A percentile compares a stretch with the other conserved stretches of the same genome.
Conservation (phyloP, 23 red algal species). For the Porphyridium purpureum region DNA sequence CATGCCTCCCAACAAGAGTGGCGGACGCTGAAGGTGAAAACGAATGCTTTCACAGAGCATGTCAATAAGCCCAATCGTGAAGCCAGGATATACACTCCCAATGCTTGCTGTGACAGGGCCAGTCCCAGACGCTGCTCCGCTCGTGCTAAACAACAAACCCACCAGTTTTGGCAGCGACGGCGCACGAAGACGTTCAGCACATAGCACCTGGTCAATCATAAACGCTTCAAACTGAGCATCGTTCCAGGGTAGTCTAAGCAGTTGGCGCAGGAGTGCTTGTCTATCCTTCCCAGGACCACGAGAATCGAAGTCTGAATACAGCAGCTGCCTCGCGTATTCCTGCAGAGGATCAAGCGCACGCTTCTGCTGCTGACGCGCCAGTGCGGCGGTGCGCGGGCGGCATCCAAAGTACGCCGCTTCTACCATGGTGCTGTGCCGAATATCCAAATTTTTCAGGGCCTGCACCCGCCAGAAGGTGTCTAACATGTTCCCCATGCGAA, state of each 20-base stretch:
- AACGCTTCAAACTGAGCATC: too few species aligned
- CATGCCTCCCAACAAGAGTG: too few species aligned
- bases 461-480: conserved; percentile 80
- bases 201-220: too few species aligned
- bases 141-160: too few species aligned
- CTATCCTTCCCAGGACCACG: conserved; percentile 35
- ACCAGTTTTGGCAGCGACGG: too few species aligned
- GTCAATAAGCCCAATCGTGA: conserved; percentile 36
- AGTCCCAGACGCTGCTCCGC: too few species aligned
- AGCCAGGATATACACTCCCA: too few species aligned
- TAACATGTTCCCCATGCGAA: conserved; percentile 50
- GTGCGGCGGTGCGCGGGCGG: too few species aligned
- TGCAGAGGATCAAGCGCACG: conserved; percentile 68
- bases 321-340: conserved; percentile 53
- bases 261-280: conserved; percentile 40
- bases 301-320: conserved; percentile 28
- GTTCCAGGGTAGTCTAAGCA: conserved; percentile 70
- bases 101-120: too few species aligned
- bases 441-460: conserved; percentile 67
- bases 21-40: conserved; percentile 48
- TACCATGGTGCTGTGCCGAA: conserved; percentile 60
- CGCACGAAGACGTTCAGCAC: too few species aligned
- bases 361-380: too few species aligned
- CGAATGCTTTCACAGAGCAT: conserved; percentile 42
- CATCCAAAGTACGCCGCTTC: conserved; percentile 68